Evolutionary conservation across 768 basidiomycete species (phyloP).

Genomic region (Lyophyllum atratum): DNA sequence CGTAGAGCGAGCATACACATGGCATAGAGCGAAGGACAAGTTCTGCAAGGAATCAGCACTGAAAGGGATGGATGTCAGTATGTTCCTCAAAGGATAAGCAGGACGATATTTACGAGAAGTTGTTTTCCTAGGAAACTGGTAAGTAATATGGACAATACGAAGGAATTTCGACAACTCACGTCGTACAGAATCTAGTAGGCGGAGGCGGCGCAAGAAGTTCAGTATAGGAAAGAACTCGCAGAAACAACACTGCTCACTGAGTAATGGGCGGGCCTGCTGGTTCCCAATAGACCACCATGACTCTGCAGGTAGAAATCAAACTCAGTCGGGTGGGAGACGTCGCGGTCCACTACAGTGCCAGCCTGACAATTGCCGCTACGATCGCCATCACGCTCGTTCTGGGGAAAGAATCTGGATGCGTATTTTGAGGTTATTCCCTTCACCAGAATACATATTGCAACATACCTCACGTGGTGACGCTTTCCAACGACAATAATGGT

Average conservation of each 20-base stretch:
- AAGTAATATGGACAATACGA: neutral
- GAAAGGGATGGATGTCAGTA: slow-evolving; percentile 1
- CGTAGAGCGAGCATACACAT: slow-evolving; percentile 69
- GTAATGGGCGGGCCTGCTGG: slow-evolving; percentile 56
- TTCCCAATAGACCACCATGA: slow-evolving; percentile 78
- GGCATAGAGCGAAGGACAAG: slow-evolving; percentile 61
- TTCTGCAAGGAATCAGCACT: slow-evolving; percentile 65
- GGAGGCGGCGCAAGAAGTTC: neutral
- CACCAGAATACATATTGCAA: slow-evolving; percentile 11
- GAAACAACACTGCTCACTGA: slow-evolving; percentile 31
- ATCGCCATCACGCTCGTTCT: slow-evolving; percentile 51
- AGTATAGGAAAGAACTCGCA: neutral
- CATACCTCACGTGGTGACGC: slow-evolving; percentile 52
- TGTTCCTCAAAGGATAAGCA: neutral
- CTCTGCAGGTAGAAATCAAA: slow-evolving; percentile 81
- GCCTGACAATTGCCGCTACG: slow-evolving; percentile 74
- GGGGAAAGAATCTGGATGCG: slow-evolving; percentile 35
- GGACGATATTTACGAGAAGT: slow-evolving; percentile 50
- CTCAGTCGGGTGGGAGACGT: slow-evolving; percentile 70
- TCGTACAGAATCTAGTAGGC: slow-evolving; percentile 38
- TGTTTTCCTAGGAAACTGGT: slow-evolving; percentile 43
- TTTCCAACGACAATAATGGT: slow-evolving; percentile 76
- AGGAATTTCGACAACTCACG: slow-evolving; percentile 31
- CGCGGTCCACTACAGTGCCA: slow-evolving; percentile 76
- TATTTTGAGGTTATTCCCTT: neutral